A percentile compares a stretch with the other conserved stretches of the same genome.
phyloP scores from a whole-genome alignment of 768 basidiomycete genomes.

The Phylloporus scabripes region DNA sequence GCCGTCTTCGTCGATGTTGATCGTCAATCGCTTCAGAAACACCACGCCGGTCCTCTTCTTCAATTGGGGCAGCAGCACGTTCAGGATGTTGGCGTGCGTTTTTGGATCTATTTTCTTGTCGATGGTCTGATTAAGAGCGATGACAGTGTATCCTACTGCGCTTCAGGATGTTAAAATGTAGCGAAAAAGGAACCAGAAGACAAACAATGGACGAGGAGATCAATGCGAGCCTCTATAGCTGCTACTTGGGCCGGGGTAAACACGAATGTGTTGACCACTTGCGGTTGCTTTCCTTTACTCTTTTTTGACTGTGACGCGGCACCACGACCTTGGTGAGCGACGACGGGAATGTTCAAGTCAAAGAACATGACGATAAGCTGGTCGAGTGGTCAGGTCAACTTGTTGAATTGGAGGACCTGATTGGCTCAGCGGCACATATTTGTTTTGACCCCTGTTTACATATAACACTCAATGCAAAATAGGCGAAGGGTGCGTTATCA shows the following conservation, averaged over 20 bases:
- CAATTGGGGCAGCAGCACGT: slow-evolving; percentile 53
- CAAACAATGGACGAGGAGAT: slow-evolving; percentile 69
- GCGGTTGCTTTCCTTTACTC: slow-evolving; percentile 31
- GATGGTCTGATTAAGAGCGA: slow-evolving; percentile 72
- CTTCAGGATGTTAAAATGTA: slow-evolving; percentile 6
- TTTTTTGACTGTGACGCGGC: slow-evolving; percentile 19
- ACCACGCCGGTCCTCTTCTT: slow-evolving; percentile 55
- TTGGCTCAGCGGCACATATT: no score
- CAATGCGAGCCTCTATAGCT: slow-evolving; percentile 57
- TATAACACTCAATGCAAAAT: no score
- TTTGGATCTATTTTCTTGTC: slow-evolving; percentile 69
- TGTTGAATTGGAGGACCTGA: no score
- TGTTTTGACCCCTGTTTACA: no score
- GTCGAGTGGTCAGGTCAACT: no score
- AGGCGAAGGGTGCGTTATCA: no score
- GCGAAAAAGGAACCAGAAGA: slow-evolving; percentile 6
- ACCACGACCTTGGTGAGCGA: slow-evolving; percentile 16
- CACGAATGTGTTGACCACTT: slow-evolving; percentile 27
- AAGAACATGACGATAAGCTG: no score
- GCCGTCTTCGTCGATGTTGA: slow-evolving; percentile 76
- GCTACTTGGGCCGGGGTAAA: slow-evolving; percentile 55
- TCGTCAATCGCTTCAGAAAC: slow-evolving; percentile 72
- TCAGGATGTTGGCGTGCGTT: slow-evolving; percentile 59
- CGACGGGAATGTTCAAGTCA: slow-evolving; percentile 60
- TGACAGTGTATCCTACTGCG: slow-evolving; percentile 80